Percentiles rank a stretch among this genome's conserved stretches.
Conservation (phyloP, 2,329 filamentous ascomycete species). For the Tolypocladium endophyticum region DNA sequence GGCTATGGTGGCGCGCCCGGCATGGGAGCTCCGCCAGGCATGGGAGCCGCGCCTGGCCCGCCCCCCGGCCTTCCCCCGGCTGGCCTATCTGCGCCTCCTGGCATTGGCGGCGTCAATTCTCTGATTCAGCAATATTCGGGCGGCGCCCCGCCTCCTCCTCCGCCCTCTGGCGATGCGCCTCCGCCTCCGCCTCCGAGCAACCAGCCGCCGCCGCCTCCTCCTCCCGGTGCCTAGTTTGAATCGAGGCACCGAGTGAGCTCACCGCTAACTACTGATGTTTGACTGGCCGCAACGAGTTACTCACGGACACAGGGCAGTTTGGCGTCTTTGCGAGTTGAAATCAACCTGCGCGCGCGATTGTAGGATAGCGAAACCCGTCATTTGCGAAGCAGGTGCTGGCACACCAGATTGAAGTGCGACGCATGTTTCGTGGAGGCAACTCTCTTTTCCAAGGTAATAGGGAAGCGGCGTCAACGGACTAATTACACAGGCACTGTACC, state of each 20-base stretch:
- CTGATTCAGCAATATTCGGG: conserved; percentile 57
- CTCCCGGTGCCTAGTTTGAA: conserved; percentile 34
- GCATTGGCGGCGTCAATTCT: conserved; percentile 48
- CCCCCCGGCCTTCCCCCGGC: conserved; percentile 29
- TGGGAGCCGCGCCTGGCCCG: conserved; percentile 30
- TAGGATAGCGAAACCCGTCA: not conserved
- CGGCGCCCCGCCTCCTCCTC: conserved; percentile 45
- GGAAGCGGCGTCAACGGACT: not conserved
- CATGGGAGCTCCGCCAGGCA: conserved; percentile 17
- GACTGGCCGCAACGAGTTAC: not conserved
- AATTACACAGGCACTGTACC: conserved; percentile 1
- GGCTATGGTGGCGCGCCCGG: conserved; percentile 28
- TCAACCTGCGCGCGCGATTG: not conserved
- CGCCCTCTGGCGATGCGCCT: conserved; percentile 41
- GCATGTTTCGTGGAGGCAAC: not conserved
- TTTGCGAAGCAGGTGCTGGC: not conserved
- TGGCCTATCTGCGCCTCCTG: conserved; percentile 42
- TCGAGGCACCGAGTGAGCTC: not conserved
- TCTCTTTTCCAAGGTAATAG: not conserved
- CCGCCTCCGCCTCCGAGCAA: conserved; percentile 55
- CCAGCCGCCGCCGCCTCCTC: conserved; percentile 55
- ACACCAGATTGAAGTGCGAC: not conserved
- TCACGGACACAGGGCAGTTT: not conserved
- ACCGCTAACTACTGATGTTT: not conserved
- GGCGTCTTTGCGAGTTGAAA: not conserved